Base-by-base conservation (phyloP, 352 stramenopile genomes). In the Globisporangium viniferum region DNA sequence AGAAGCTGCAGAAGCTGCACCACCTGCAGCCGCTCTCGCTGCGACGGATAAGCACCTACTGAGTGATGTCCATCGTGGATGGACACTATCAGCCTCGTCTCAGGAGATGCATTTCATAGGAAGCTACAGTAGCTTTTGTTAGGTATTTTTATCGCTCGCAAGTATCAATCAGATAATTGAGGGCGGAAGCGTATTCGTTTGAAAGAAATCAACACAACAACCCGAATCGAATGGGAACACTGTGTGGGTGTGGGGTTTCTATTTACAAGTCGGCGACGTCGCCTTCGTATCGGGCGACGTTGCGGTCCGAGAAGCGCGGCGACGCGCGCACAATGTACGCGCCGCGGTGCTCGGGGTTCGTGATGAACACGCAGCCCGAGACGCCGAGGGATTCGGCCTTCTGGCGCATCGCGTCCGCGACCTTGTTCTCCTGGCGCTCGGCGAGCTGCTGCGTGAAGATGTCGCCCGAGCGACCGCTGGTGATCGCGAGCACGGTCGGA, bases 401-500 rank as follows among this genome's bases (percentile, higher is more conserved):
- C 72, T 94, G 72, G 67, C 98, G 94, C 98, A 99, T 99, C 27
- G 97, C 97, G 67, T 98, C 91, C 36, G 98, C 98, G 33, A 99
- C 97, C 66, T 88, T 81, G 76, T 93, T 94, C 75, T 95, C 86
- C 75, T 91, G 80, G 54, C 89, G 81, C 72, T 96, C 89, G 62
- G 84, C 83, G n/a, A 92, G 69, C 61, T 96, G 80, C 79, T 99
- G 98, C 59, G 97, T 98, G 80, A 99, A 99, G 73, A 99, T 99
- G 82, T 99, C 98, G 46, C 98, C 98, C 66, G 88, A 94, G 24
- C 95, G 95, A 41, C 98, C 98, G 69, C 91, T 98, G 20, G 97
- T 99, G 73, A 99, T 97, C 10, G 98, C 97, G 78, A 99, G 94
- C 39, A 99, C 97, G 2, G 97, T 99, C 18, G 98, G 98, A 15